phyloP scores from a whole-genome alignment of 805 yeast species.

The Wickerhamomyces tratensis region DNA sequence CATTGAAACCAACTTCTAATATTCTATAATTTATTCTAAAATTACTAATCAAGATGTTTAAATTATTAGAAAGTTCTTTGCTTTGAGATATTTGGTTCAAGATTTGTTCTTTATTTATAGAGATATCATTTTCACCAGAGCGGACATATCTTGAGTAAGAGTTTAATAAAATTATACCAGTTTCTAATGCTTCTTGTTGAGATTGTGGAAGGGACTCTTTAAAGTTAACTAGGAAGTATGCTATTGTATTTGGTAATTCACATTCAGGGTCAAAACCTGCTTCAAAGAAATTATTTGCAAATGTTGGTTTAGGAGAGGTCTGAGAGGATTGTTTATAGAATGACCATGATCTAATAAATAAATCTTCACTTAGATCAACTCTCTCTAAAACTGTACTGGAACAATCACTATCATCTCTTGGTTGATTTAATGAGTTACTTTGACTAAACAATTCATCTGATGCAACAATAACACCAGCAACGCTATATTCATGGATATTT shows the following conservation, averaged over 20 bases:
- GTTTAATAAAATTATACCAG: no score
- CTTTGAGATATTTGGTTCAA: background rate
- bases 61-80: background rate
- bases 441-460: constrained; percentile 6
- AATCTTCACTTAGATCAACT: background rate
- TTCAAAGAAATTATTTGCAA: background rate
- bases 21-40: background rate
- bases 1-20: background rate
- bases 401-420: background rate
- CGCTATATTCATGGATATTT: constrained; percentile 35
- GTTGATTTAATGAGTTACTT: background rate
- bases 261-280: constrained; percentile 8
- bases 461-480: constrained; percentile 32
- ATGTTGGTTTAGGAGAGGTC: background rate
- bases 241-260: constrained; percentile 7
- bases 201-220: background rate
- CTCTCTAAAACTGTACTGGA: background rate
- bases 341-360: constrained; percentile 1
- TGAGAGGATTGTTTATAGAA: background rate
- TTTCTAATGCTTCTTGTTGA: no score
- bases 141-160: no score
- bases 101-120: no score
- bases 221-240: constrained; percentile 6
- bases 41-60: background rate
- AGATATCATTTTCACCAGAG: no score